Evolutionary conservation across 306 rosid species (phyloP), one percentile per base, ranked within the genome.

Genomic region (Myrica gale): DNA sequence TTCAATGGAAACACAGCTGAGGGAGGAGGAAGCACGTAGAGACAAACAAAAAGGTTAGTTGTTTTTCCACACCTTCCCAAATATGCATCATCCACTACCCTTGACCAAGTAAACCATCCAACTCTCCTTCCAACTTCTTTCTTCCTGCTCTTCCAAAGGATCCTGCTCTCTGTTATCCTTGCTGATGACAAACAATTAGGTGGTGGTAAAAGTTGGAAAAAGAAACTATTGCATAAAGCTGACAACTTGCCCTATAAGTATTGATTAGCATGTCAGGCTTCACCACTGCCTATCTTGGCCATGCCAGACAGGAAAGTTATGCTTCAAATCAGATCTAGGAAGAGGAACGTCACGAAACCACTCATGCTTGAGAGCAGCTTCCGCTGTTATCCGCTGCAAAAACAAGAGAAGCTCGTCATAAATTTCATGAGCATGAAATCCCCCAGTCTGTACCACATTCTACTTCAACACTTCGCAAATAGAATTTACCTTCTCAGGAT

Each of bases 281-380:
- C 71, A 32, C 13, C 78, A 71, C 80, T 88, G 88, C 89, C 92
- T 85, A 78, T 66, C 85, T 55, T 66, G 77, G 72, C 84, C 76
- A 77, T 82, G 84, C 85, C 76, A 83, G 32, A 81, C 81, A 74
- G 89, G 84, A 65, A 88, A 79, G 60, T 75, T 56, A 46, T 86
- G 86, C 78, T 74, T 84, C 77, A 80, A 89, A 85, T 85, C 91
- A 56, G 85, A 79, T 75, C 82, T 88, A 12, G 97, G 97, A 81
- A 85, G 90, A 11, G 96, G 97, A 57, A 78, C 88, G 81, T 95
- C 97, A 5, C 7, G 69, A 66, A 96, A 96, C 99, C 99, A 96
- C 74, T 82, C 88, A 85, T 96, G 99, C 67, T 68, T 83, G 12
- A 96, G 96, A 72, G 99, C 98, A 61, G 47, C 96, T 78, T 85